phyloP scores from a whole-genome alignment of 352 stramenopile species.

The Phytophthora pisi region DNA sequence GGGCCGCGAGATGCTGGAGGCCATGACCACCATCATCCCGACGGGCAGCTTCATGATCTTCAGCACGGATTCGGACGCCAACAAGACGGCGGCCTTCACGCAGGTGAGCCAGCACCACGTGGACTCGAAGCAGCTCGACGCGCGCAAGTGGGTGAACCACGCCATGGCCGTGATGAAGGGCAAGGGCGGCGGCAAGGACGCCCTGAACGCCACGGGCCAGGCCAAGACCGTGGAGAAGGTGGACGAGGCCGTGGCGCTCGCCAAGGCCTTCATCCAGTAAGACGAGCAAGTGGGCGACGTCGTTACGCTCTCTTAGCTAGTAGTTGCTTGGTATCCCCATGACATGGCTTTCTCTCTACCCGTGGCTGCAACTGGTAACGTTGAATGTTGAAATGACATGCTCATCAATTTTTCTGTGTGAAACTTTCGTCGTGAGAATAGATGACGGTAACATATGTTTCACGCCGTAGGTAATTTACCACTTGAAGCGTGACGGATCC shows the following conservation, averaged over 20 bases:
- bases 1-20: slow-evolving; percentile 94
- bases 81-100: slow-evolving; percentile 94
- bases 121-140: slow-evolving; percentile 77
- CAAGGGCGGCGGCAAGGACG: slow-evolving; percentile 95
- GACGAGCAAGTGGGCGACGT: slow-evolving; percentile 31
- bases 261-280: slow-evolving; percentile 65
- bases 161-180: slow-evolving; percentile 92
- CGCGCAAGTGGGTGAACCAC: slow-evolving; percentile 94
- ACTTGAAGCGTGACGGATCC: slow-evolving; percentile 7
- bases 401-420: neutral
- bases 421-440: neutral
- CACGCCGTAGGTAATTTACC: neutral
- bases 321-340: neutral
- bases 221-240: slow-evolving; percentile 80
- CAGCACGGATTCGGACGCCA: slow-evolving; percentile 89
- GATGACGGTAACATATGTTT: neutral
- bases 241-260: slow-evolving; percentile 67
- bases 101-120: slow-evolving; percentile 88
- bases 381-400: slow-evolving; percentile 5
- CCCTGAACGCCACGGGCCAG: slow-evolving; percentile 74
- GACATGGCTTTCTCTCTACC: slow-evolving; percentile 11
- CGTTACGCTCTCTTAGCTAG: slow-evolving; percentile 29
- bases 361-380: slow-evolving; percentile 8
- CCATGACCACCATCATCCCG: slow-evolving; percentile 77
- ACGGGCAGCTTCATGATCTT: slow-evolving; percentile 94